Percentiles rank a stretch among this genome's conserved stretches.
phyloP scores from a whole-genome alignment of 345 rosid species.

The Eucalyptus sideroxylon region DNA sequence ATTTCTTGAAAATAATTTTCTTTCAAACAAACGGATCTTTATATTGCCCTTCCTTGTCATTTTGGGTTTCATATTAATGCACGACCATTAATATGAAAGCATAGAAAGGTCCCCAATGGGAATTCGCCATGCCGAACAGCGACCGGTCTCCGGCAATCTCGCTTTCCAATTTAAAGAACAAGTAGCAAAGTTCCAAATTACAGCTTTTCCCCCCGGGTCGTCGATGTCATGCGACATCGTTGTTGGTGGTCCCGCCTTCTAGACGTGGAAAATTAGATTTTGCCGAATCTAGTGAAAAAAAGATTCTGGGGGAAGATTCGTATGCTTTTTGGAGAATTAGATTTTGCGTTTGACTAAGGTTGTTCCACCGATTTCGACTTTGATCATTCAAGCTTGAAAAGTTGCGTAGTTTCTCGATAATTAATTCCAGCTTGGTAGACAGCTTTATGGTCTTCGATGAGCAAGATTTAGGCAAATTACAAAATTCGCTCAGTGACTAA shows the following conservation, averaged over 20 bases:
- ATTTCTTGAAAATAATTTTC: neutral
- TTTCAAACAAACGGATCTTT: neutral
- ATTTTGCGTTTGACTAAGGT: neutral
- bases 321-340: neutral
- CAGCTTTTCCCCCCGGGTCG: neutral
- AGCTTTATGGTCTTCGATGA: neutral
- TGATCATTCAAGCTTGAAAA: neutral
- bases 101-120: neutral
- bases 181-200: neutral
- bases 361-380: neutral
- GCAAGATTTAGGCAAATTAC: neutral
- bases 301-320: neutral
- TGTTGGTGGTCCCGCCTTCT: neutral
- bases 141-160: neutral
- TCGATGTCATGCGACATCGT: neutral
- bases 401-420: neutral
- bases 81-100: neutral
- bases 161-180: neutral
- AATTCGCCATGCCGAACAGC: neutral
- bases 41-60: neutral
- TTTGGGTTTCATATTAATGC: too few relatives aligned
- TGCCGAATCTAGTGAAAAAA: neutral
- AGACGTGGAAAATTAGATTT: neutral
- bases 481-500: accelerated
- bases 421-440: neutral